Evolutionary conservation across 2,329 filamentous ascomycete genomes (phyloP), one percentile per base, ranked within the genome.

Genomic region (Pseudogymnoascus pannorum): DNA sequence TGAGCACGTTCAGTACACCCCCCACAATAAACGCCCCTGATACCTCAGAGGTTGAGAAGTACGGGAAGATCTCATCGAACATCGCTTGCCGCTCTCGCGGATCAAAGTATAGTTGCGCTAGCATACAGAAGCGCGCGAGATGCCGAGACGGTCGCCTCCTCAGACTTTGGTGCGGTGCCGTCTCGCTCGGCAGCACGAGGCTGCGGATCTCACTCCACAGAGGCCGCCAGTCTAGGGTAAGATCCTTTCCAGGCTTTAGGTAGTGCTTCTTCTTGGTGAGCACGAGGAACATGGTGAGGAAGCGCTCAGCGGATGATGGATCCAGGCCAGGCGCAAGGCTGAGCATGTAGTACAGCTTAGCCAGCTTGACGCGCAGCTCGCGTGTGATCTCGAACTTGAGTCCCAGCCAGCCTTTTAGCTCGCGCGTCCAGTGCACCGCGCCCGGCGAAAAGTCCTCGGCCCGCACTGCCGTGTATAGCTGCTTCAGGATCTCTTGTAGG

Each of bases 221-320:
- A 6, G 92, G 93, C 68, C 86, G 85, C 94, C 94, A 99, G 73
- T 99, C 93, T 63, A 99, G 83, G 11, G 83, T 81, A n/a, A 99
- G 80, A 71, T 99, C 95, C 66, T 92, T 90, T 62, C 89, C 87
- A 1, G 93, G 91, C 67, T 91, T 92, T 33, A 99, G 82, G 74
- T 97, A 97, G 76, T 97, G 93, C 73, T 95, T 96, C 72, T 93
- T 92, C 76, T 94, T 95, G n/a, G 92, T 96, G 68, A 99, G 77
- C 9, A 91, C 87, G 75, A 97, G 89, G 71, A 97, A 93, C 92
- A 97, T 97, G 79, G 91, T 94, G 51, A 93, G 84, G 73, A 99
- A 99, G 63, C 93, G 85, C 75, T 99, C 95, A 4, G 91, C 84
- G 7, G 92, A 86, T 63, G 81, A 82, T 59, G 84, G 83, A 71